A percentile compares a stretch with the other conserved stretches of the same genome.
phyloP scores from a whole-genome alignment of 257 asterid species.

The Solanum stenotomum region DNA sequence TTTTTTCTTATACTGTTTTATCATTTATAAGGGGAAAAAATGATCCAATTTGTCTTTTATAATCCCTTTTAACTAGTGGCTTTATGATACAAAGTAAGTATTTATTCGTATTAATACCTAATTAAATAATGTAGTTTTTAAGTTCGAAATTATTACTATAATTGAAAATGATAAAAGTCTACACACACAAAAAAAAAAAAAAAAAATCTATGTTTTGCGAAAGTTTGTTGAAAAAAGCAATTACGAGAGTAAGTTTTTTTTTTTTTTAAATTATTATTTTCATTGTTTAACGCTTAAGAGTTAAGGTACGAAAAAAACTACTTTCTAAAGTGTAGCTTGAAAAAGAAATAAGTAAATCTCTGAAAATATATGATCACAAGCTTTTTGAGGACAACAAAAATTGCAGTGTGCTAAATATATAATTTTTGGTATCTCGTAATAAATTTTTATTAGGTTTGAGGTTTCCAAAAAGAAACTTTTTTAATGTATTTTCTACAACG shows the following conservation, averaged over 20 bases:
- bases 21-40: background rate
- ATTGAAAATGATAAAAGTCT: background rate
- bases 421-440: background rate
- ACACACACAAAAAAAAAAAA: no score
- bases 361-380: background rate
- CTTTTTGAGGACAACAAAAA: background rate
- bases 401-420: background rate
- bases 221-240: background rate
- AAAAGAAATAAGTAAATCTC: background rate
- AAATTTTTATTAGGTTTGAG: background rate
- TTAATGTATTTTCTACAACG: background rate
- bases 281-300: background rate
- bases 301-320: no score
- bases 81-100: background rate
- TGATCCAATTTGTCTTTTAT: background rate
- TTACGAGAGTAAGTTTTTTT: no score
- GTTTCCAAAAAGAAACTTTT: no score
- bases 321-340: no score
- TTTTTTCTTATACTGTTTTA: background rate
- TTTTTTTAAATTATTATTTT: no score
- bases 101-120: background rate
- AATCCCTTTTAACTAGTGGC: background rate
- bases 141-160: background rate
- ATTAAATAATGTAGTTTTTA: no score
- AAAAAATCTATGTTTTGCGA: background rate